These are phyloP conservation scores for Leishmania tarentolae DNA, from an alignment of 208 protist genomes.

Conservation along the genomic window DNA sequence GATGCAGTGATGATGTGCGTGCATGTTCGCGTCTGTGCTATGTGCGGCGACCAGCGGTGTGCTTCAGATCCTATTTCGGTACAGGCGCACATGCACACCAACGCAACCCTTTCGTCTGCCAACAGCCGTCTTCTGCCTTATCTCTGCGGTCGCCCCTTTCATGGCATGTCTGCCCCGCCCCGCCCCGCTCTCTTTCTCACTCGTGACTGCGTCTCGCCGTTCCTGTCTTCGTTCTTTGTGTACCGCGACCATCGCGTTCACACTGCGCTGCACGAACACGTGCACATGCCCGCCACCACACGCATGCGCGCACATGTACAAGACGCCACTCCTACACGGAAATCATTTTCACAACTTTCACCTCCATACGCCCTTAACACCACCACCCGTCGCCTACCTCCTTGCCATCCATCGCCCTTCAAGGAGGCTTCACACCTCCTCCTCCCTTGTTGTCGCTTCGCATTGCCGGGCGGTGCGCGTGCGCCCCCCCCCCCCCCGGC, in stretches of 20 bases:
- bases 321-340: neutral
- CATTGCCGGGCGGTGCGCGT: neutral
- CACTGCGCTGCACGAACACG: neutral
- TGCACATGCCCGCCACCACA: neutral
- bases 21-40: neutral
- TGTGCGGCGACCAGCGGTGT: too few species aligned
- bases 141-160: neutral
- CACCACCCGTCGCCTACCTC: neutral
- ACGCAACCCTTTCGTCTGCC: too few species aligned
- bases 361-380: neutral
- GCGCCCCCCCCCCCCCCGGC: neutral
- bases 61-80: too few species aligned
- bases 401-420: neutral
- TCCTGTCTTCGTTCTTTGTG: neutral
- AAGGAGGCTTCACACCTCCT: neutral
- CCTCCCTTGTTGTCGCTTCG: neutral
- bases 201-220: neutral
- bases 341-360: neutral
- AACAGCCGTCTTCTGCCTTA: too few species aligned
- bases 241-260: neutral
- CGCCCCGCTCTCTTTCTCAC: neutral
- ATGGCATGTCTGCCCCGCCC: neutral
- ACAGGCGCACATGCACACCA: too few species aligned
- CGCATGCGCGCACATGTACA: neutral
- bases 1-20: neutral